Percentiles rank a stretch among this genome's conserved stretches.
phyloP scores from a whole-genome alignment of 2,329 filamentous ascomycete genomes.

The Colletotrichum sp. region DNA sequence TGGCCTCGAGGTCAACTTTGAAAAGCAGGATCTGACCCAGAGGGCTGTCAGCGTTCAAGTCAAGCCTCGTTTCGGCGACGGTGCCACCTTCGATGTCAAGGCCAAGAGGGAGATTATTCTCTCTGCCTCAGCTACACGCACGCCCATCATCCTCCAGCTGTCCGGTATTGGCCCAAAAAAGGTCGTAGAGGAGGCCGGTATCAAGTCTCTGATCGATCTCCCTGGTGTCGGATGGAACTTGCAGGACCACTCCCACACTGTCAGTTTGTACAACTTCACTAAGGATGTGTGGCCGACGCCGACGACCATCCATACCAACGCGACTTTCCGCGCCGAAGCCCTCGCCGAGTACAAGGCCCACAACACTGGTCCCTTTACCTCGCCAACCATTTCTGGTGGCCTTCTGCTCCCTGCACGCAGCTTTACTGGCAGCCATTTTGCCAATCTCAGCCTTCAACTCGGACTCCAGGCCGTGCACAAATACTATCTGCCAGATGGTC shows the following conservation, averaged over 20 bases:
- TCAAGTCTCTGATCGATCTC: not conserved
- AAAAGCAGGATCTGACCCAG: not conserved
- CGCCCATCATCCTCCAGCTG: not conserved
- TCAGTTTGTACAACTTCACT: not conserved
- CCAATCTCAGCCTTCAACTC: slow-evolving; percentile 13
- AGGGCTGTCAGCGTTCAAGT: not conserved
- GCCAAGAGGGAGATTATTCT: not conserved
- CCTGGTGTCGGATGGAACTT: slow-evolving; percentile 30
- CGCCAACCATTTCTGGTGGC: slow-evolving; percentile 21
- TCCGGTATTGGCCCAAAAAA: not conserved
- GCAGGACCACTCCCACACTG: slow-evolving; percentile 35
- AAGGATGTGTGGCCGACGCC: not conserved
- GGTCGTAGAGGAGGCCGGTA: not conserved
- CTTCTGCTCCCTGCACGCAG: slow-evolving; percentile 17
- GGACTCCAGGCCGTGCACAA: not conserved
- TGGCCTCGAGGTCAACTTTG: not conserved
- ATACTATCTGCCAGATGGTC: not conserved
- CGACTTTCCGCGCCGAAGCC: not conserved
- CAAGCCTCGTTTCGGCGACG: not conserved
- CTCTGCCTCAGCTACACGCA: not conserved
- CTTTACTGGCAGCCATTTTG: slow-evolving; percentile 20
- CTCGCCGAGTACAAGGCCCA: not conserved
- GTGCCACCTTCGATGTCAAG: not conserved
- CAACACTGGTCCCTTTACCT: not conserved
- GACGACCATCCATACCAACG: not conserved